These are phyloP conservation scores for Tulasnella sp. DNA, from an alignment of 768 basidiomycete genomes.

Conservation along the genomic window DNA sequence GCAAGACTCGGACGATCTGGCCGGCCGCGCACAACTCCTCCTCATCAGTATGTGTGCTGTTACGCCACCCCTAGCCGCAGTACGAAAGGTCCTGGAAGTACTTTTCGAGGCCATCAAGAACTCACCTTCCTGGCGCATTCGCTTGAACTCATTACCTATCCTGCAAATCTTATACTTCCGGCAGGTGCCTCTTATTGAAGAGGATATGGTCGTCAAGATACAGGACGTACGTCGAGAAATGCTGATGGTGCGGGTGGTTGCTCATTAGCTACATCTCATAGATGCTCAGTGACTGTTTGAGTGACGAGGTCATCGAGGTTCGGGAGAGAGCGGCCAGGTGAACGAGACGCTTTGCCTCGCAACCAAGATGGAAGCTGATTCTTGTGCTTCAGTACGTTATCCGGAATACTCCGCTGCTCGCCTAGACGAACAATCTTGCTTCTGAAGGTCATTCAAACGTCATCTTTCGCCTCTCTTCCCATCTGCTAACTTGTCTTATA, in stretches of 20 bases:
- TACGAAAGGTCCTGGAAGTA: slow-evolving; percentile 55
- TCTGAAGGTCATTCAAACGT: slow-evolving; percentile 25
- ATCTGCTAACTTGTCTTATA: background rate
- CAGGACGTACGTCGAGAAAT: slow-evolving; percentile 46
- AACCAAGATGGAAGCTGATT: slow-evolving; percentile 19
- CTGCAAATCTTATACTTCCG: slow-evolving; percentile 88
- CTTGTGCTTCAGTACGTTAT: slow-evolving; percentile 25
- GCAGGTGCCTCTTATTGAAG: slow-evolving; percentile 68
- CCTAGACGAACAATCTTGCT: slow-evolving; percentile 33
- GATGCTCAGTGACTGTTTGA: slow-evolving; percentile 69
- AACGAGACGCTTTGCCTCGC: background rate
- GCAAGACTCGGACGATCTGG: slow-evolving; percentile 64
- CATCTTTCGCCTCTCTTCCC: background rate
- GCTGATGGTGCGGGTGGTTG: background rate
- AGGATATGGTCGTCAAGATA: slow-evolving; percentile 65
- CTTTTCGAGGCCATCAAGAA: slow-evolving; percentile 69
- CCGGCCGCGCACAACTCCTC: slow-evolving; percentile 51
- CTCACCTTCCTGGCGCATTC: slow-evolving; percentile 82
- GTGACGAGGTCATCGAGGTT: slow-evolving; percentile 35
- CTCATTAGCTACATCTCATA: slow-evolving; percentile 24
- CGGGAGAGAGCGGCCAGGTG: slow-evolving; percentile 29
- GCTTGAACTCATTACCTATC: slow-evolving; percentile 75
- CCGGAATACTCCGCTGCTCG: slow-evolving; percentile 34
- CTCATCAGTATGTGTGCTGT: slow-evolving; percentile 81
- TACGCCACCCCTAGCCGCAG: slow-evolving; percentile 58